Base-by-base conservation (phyloP, 2,329 filamentous ascomycete genomes). In the Aureobasidium vineae region DNA sequence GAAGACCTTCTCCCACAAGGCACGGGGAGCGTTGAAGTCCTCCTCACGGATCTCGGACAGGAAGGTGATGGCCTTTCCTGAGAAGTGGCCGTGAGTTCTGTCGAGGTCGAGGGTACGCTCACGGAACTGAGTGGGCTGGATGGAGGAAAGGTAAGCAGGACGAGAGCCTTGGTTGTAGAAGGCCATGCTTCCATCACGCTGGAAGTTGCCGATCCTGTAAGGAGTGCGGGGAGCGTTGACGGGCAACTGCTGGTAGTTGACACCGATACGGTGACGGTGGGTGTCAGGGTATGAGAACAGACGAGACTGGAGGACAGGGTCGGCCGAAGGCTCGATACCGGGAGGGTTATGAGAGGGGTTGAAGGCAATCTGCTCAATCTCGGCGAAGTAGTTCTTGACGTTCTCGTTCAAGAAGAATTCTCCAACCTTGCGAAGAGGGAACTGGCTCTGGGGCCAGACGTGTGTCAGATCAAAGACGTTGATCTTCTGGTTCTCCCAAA, bases 281-380 rank as follows among this genome's bases (percentile, higher is more conserved):
- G 84, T 87, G 72, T 90, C 88, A 13, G 86, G 85, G 77, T 90
- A 90, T 1, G 87, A 89, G 81, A 90, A 90, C 47, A 90, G 81
- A 66, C 88, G 86, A 45, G 84, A 85, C 76, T 90, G 88, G 3
- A 90, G 80, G 43, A 90, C 86, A 1, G 88, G 88, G 71, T 91
- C 88, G 69, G 86, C 86, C 11, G 87, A 89, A 16, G 87, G 85
- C 76, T 90, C 88, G 66, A 88, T 85, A 63, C 88, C 88, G 3
- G 88, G 87, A 3, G 86, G 82, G 75, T 90, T 77, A 73, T 90
- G 87, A 7, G 86, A 83, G 45, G 88, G 88, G 68, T 84, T 87
- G 82, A 90, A 91, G 1, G 87, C 86, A 21, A 85, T 82, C 74
- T 90, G 88, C 78, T 91, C 88, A 59, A 90, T 88, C 71, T 89